phyloP scores from a whole-genome alignment of 2,329 filamentous ascomycete species.

The Aspergillus calidoustus region DNA sequence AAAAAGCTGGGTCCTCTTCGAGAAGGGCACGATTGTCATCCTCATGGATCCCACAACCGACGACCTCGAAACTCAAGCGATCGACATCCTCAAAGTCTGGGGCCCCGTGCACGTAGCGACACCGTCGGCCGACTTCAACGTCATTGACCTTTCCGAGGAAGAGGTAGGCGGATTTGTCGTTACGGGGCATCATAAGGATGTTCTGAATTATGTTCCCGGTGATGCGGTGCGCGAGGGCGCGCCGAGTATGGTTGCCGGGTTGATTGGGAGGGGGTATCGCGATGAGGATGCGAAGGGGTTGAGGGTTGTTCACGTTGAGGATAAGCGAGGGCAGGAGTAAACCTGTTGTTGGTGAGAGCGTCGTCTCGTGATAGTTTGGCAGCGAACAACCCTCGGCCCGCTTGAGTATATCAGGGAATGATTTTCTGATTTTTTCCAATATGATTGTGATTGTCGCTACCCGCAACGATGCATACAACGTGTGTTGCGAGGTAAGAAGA shows the following conservation, averaged over 20 bases:
- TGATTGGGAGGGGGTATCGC: slow-evolving; percentile 10
- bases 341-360: too few relatives aligned
- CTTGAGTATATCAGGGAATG: too few relatives aligned
- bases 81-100: background rate
- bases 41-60: background rate
- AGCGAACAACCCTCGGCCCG: too few relatives aligned
- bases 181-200: slow-evolving; percentile 11
- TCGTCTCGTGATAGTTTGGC: too few relatives aligned
- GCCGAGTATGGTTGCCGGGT: background rate
- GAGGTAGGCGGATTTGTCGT: background rate
- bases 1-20: slow-evolving; percentile 18
- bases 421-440: too few relatives aligned
- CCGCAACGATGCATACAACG: too few relatives aligned
- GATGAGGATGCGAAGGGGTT: slow-evolving; percentile 1
- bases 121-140: slow-evolving; percentile 7
- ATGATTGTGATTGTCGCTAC: too few relatives aligned
- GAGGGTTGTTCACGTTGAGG: slow-evolving; percentile 14
- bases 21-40: slow-evolving; percentile 13
- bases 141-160: background rate
- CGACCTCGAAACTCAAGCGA: slow-evolving; percentile 12
- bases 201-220: slow-evolving; percentile 9
- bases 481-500: too few relatives aligned
- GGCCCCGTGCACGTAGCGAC: slow-evolving; percentile 2
- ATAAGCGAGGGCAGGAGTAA: slow-evolving; percentile 1
- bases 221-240: background rate